Percentiles rank a stretch among this genome's conserved stretches.
Evolutionary conservation across 768 basidiomycete genomes (phyloP).

Genomic region (Lanmaoa rubissima): DNA sequence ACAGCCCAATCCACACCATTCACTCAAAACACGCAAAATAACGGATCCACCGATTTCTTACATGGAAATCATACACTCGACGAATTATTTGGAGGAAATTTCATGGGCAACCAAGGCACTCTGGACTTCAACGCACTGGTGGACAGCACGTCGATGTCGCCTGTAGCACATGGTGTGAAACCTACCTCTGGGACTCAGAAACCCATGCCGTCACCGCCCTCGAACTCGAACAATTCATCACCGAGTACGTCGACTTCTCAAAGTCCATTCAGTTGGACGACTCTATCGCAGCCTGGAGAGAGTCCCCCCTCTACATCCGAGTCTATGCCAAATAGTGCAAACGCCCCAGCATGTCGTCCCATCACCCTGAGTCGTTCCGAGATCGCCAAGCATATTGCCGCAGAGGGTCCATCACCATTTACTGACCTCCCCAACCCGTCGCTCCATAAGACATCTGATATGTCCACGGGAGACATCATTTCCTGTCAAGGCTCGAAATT

Average conservation of each 20-base stretch:
- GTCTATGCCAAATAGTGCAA: constrained; percentile 27
- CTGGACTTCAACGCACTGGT: constrained; percentile 36
- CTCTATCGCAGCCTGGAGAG: constrained; percentile 23
- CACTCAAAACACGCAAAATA: constrained; percentile 11
- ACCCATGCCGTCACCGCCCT: constrained; percentile 10
- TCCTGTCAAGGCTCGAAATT: constrained; percentile 66
- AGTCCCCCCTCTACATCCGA: constrained; percentile 43
- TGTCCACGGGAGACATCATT: constrained; percentile 50
- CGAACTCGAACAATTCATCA: constrained; percentile 26
- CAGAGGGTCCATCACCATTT: constrained; percentile 63
- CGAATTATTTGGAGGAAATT: constrained; percentile 45
- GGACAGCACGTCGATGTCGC: constrained; percentile 35
- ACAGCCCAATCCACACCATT: constrained; percentile 18
- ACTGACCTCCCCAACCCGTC: constrained; percentile 21
- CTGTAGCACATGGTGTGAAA: constrained; percentile 46
- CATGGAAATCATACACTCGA: constrained; percentile 35
- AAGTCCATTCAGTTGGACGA: constrained; percentile 30
- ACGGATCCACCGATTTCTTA: constrained; percentile 24
- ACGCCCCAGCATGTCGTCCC: constrained; percentile 5
- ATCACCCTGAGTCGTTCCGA: constrained; percentile 45
- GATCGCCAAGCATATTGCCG: constrained; percentile 46
- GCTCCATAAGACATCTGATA: constrained; percentile 44
- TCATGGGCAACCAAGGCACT: constrained; percentile 29
- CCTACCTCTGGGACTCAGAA: constrained; percentile 15
- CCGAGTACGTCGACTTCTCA: constrained; percentile 24